These are phyloP conservation scores for Xylogone sp. DNA, from an alignment of 2,329 filamentous ascomycete species.

Conservation along the genomic window DNA sequence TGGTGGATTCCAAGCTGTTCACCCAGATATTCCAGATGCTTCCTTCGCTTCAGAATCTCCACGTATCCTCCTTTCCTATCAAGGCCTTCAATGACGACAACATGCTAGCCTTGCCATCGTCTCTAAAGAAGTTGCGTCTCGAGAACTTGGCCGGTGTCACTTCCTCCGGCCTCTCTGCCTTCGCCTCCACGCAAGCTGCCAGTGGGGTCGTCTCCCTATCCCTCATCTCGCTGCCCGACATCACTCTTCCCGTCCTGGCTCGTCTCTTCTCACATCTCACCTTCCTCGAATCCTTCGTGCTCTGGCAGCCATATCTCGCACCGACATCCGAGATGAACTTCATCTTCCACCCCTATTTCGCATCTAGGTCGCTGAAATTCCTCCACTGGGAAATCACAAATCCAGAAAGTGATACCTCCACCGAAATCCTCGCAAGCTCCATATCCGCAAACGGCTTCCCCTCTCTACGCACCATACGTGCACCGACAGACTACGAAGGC, in stretches of 20 bases:
- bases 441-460: conserved; percentile 63
- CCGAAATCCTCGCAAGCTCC: conserved; percentile 59
- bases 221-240: conserved; percentile 52
- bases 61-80: conserved; percentile 53
- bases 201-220: conserved; percentile 45
- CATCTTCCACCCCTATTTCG: conserved; percentile 62
- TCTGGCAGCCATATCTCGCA: conserved; percentile 58
- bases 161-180: conserved; percentile 50
- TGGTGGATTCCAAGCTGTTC: conserved; percentile 49
- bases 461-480: conserved; percentile 52
- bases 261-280: conserved; percentile 54
- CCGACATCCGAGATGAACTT: conserved; percentile 38
- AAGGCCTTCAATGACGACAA: conserved; percentile 54
- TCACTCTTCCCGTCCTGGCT: conserved; percentile 52
- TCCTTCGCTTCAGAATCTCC: conserved; percentile 53
- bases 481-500: conserved; percentile 67
- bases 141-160: conserved; percentile 54
- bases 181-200: conserved; percentile 47
- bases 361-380: conserved; percentile 46
- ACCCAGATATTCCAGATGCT: conserved; percentile 46
- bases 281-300: conserved; percentile 43
- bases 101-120: conserved; percentile 49
- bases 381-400: conserved; percentile 60
- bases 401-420: conserved; percentile 41
- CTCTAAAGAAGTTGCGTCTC: conserved; percentile 50